Conservation (phyloP, 2,329 filamentous ascomycete genomes). For the Paracorniculantispora psalliotae region DNA sequence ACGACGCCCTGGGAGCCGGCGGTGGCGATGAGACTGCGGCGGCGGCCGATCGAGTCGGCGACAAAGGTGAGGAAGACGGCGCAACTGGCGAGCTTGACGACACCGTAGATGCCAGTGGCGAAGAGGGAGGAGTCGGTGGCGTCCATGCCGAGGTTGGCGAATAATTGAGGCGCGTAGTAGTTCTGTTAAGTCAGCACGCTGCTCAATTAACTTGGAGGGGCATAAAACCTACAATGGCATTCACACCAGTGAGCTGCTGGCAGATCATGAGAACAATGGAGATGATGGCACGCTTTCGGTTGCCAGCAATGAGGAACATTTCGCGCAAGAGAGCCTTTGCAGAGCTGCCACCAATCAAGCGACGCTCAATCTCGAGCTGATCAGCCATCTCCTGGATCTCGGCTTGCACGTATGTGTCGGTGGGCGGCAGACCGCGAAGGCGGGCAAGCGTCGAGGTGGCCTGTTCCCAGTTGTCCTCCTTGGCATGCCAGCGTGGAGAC, state of each 20-base stretch:
- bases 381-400: constrained; percentile 58
- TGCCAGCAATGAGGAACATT: constrained; percentile 55
- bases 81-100: constrained; percentile 64
- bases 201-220: neutral
- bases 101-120: constrained; percentile 68
- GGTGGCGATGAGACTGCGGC: constrained; percentile 58
- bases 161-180: constrained; percentile 68
- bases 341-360: constrained; percentile 47
- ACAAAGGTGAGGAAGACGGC: constrained; percentile 60
- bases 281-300: constrained; percentile 60
- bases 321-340: constrained; percentile 57
- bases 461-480: constrained; percentile 62
- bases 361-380: constrained; percentile 58
- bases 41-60: constrained; percentile 64
- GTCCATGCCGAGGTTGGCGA: constrained; percentile 57
- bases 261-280: constrained; percentile 59
- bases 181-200: constrained; percentile 42
- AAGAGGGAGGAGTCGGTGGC: constrained; percentile 57
- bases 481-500: constrained; percentile 62
- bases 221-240: constrained; percentile 34
- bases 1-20: constrained; percentile 55
- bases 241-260: constrained; percentile 67
- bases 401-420: constrained; percentile 50
- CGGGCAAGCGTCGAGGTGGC: constrained; percentile 50
- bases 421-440: constrained; percentile 45